Percentiles rank a stretch among this genome's conserved stretches.
phyloP scores from a whole-genome alignment of 495 filamentous ascomycete species.

The Neurospora intermedia region DNA sequence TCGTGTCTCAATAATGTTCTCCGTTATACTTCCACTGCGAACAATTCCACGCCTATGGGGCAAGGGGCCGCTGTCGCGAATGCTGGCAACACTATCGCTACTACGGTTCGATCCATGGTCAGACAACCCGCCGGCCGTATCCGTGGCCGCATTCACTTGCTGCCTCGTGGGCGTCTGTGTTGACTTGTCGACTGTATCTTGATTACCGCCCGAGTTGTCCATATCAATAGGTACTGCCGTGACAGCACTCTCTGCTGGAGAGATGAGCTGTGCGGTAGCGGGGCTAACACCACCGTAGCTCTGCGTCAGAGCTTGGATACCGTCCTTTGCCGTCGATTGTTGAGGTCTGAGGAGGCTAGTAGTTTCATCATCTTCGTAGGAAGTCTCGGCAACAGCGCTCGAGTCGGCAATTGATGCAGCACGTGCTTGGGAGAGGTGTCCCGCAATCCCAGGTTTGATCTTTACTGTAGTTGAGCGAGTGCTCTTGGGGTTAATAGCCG shows the following conservation, averaged over 20 bases:
- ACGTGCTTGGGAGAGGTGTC: slow-evolving; percentile 10
- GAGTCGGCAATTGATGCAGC: slow-evolving; percentile 13
- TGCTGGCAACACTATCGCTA: slow-evolving; percentile 10
- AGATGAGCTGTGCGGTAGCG: slow-evolving; percentile 20
- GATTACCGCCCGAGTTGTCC: slow-evolving; percentile 1
- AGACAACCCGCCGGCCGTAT: slow-evolving; percentile 4
- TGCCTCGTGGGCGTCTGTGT: slow-evolving; percentile 1
- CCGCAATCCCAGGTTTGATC: slow-evolving; percentile 56
- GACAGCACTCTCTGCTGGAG: slow-evolving; percentile 7
- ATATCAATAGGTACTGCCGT: background rate
- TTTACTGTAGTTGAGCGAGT: slow-evolving; percentile 87
- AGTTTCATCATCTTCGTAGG: slow-evolving; percentile 27
- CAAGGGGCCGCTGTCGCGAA: slow-evolving; percentile 8
- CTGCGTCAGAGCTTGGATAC: slow-evolving; percentile 52
- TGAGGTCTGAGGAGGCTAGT: slow-evolving; percentile 29
- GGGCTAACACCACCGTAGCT: slow-evolving; percentile 51
- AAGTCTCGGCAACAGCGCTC: slow-evolving; percentile 7
- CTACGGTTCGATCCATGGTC: slow-evolving; percentile 8
- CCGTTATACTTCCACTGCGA: slow-evolving; percentile 79
- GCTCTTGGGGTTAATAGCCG: slow-evolving; percentile 67
- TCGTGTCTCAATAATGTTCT: slow-evolving; percentile 71
- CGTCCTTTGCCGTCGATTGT: slow-evolving; percentile 45
- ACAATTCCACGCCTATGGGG: slow-evolving; percentile 43
- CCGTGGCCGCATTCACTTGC: slow-evolving; percentile 14
- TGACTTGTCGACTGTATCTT: background rate